Evolutionary conservation across 129 eudicot genomes (phyloP).

Genomic region (Daucus carota): DNA sequence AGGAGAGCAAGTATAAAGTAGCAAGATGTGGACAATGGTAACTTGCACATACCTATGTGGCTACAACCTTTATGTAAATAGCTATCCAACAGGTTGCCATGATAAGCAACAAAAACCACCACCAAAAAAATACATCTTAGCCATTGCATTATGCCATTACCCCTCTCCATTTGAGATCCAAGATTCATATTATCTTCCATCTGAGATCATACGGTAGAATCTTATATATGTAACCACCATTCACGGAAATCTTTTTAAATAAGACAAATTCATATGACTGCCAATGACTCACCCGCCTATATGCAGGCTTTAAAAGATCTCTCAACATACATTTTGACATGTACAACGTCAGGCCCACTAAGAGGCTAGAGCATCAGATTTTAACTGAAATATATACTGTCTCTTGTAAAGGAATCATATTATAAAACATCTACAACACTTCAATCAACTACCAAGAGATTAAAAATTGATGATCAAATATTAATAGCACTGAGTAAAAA

Average conservation of each 20-base stretch:
- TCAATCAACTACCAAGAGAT: background rate
- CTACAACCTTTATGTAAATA: conserved; percentile 59
- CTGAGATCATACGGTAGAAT: conserved; percentile 26
- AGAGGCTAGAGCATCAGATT: conserved; percentile 27
- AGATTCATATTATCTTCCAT: conserved; percentile 35
- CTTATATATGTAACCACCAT: conserved; percentile 8
- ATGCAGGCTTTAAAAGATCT: conserved; percentile 66
- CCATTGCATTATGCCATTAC: no score
- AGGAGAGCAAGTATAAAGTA: background rate
- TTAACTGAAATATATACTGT: conserved; percentile 32
- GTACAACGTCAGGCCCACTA: conserved; percentile 25
- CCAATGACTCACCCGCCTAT: conserved; percentile 54
- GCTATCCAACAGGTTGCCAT: no score
- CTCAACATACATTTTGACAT: conserved; percentile 47
- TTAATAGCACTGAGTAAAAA: background rate
- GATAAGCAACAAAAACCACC: no score
- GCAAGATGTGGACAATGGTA: conserved; percentile 11
- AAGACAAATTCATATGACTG: background rate
- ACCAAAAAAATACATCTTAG: no score
- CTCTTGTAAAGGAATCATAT: background rate
- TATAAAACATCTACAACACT: background rate
- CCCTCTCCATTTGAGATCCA: conserved; percentile 43
- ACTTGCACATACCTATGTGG: conserved; percentile 78
- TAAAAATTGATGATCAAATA: background rate
- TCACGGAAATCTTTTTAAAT: background rate